These are phyloP conservation scores for Sungouiozyma intestinalis DNA, from an alignment of 805 yeast species.

Conservation along the genomic window DNA sequence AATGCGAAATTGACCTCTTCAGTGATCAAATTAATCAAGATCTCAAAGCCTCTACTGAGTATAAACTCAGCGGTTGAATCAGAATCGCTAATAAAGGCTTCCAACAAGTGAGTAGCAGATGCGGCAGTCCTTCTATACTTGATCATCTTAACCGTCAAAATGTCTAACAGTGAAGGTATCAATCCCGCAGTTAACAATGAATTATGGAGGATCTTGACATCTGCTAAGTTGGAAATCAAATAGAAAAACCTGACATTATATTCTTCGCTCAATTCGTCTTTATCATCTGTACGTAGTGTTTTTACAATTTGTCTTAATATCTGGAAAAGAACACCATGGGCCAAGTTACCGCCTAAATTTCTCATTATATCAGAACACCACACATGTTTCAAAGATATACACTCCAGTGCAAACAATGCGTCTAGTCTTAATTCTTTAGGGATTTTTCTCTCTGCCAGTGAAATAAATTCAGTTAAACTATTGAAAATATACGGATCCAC, in stretches of 20 bases:
- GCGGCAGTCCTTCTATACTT: conserved; percentile 47
- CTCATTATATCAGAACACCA: conserved; percentile 72
- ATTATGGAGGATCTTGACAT: conserved; percentile 42
- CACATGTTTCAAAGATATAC: conserved; percentile 52
- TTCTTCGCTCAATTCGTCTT: conserved; percentile 35
- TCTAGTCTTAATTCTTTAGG: conserved; percentile 45
- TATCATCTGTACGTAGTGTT: conserved; percentile 29
- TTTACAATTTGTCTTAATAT: conserved; percentile 54
- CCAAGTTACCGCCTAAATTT: conserved; percentile 74
- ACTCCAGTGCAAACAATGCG: conserved; percentile 58
- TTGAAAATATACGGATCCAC: conserved; percentile 61
- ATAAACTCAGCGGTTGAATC: conserved; percentile 56
- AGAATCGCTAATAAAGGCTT: conserved; percentile 33
- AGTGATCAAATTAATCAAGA: conserved; percentile 48
- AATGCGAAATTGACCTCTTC: conserved; percentile 58
- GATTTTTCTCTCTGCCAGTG: conserved; percentile 46
- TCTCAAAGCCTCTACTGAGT: conserved; percentile 52
- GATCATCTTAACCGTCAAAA: conserved; percentile 43
- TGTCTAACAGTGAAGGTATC: conserved; percentile 51
- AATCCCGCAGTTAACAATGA: conserved; percentile 69
- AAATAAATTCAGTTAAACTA: conserved; percentile 60
- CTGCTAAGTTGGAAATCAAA: conserved; percentile 51
- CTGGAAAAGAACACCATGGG: conserved; percentile 74
- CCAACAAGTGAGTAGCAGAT: conserved; percentile 52
- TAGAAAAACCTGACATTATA: conserved; percentile 43